phyloP scores from a whole-genome alignment of 2,329 filamentous ascomycete genomes.

The Karstenula rhodostoma region DNA sequence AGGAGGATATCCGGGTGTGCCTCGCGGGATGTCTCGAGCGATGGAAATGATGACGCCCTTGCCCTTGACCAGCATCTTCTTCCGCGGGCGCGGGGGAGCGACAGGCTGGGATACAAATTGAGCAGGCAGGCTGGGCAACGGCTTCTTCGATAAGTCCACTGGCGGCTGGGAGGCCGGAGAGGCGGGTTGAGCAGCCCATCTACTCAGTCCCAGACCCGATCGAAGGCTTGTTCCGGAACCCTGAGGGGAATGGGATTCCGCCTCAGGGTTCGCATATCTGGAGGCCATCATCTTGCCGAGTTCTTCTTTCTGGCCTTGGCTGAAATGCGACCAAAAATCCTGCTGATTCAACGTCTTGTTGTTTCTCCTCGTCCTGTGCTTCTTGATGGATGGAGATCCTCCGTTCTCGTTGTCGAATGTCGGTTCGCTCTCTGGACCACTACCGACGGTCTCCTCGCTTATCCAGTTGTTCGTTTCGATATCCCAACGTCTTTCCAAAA shows the following conservation, averaged over 20 bases:
- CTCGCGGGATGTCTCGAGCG: slow-evolving; percentile 51
- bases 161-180: slow-evolving; percentile 31
- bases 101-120: slow-evolving; percentile 30
- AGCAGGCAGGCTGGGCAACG: slow-evolving; percentile 23
- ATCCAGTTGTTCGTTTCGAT: slow-evolving; percentile 82
- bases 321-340: slow-evolving; percentile 58
- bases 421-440: slow-evolving; percentile 57
- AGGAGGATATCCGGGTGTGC: slow-evolving; percentile 52
- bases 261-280: slow-evolving; percentile 47
- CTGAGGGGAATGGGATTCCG: slow-evolving; percentile 45
- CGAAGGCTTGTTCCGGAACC: slow-evolving; percentile 31
- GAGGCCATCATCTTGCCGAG: slow-evolving; percentile 53
- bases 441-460: slow-evolving; percentile 75
- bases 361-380: slow-evolving; percentile 53
- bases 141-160: slow-evolving; percentile 30
- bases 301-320: slow-evolving; percentile 47
- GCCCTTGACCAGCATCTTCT: slow-evolving; percentile 56
- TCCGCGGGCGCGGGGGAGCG: slow-evolving; percentile 50
- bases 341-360: slow-evolving; percentile 61
- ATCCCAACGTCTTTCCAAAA: slow-evolving; percentile 74
- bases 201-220: slow-evolving; percentile 26
- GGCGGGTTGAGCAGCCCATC: slow-evolving; percentile 30
- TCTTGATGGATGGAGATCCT: slow-evolving; percentile 30
- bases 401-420: slow-evolving; percentile 16
- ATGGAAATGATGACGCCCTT: slow-evolving; percentile 57